These are phyloP conservation scores for Skeletonema costatum DNA, from an alignment of 108 stramenopile genomes.

Conservation along the genomic window DNA sequence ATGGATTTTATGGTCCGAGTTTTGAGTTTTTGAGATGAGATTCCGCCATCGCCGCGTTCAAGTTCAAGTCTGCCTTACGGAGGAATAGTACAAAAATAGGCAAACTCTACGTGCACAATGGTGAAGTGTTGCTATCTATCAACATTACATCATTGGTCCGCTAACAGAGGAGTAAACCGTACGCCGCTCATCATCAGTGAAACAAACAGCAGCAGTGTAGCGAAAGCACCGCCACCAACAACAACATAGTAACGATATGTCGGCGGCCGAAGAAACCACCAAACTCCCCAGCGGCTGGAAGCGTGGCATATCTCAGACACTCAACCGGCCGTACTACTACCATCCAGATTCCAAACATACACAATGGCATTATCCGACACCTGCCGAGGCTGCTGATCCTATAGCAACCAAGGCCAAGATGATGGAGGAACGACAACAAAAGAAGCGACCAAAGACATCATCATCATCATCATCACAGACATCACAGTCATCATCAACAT, in stretches of 20 bases:
- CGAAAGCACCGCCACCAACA: background rate
- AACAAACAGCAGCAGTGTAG: background rate
- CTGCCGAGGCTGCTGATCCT: slow-evolving; percentile 77
- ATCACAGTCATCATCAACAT: slow-evolving; percentile 8
- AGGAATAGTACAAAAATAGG: no score
- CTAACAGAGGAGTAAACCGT: no score
- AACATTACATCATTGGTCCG: no score
- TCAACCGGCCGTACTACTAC: slow-evolving; percentile 77
- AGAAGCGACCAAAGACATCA: slow-evolving; percentile 15
- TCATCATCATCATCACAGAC: slow-evolving; percentile 2
- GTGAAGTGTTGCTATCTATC: no score
- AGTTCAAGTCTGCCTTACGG: no score
- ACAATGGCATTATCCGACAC: slow-evolving; percentile 93
- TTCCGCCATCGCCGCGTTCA: no score
- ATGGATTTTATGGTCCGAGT: no score
- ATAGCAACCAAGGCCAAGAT: slow-evolving; percentile 63
- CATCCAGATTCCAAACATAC: slow-evolving; percentile 81
- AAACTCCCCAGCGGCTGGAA: slow-evolving; percentile 62
- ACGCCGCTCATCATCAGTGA: no score
- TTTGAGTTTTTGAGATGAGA: no score
- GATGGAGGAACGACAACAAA: slow-evolving; percentile 46
- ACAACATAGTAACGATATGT: background rate
- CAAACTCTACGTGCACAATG: no score
- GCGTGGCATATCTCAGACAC: slow-evolving; percentile 68
- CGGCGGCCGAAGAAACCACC: background rate